Evolutionary conservation across 2,329 filamentous ascomycete genomes (phyloP).

Genomic region (Westerdykella sp.): DNA sequence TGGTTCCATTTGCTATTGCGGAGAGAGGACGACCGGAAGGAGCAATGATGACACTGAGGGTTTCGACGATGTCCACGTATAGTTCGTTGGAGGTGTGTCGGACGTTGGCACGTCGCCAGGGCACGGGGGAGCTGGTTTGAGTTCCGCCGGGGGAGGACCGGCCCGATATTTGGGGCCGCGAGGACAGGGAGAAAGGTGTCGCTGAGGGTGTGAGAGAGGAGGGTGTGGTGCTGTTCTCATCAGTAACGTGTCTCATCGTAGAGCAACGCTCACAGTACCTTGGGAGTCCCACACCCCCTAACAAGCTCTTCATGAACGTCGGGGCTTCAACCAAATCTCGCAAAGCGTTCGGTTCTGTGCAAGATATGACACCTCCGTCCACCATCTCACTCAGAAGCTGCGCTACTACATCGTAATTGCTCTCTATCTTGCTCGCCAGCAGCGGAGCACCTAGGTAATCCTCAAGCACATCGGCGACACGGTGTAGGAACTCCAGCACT

Average conservation of each 20-base stretch:
- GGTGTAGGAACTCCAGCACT: slow-evolving; percentile 89
- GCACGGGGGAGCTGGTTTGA: slow-evolving; percentile 52
- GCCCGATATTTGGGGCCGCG: slow-evolving; percentile 10
- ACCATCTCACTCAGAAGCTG: slow-evolving; percentile 95
- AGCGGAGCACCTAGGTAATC: slow-evolving; percentile 89
- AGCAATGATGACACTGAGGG: slow-evolving; percentile 77
- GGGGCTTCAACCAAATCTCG: slow-evolving; percentile 89
- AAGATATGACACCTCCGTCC: slow-evolving; percentile 81
- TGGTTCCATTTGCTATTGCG: slow-evolving; percentile 83
- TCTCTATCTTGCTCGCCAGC: slow-evolving; percentile 78
- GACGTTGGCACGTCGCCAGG: slow-evolving; percentile 88
- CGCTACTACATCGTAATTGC: slow-evolving; percentile 86
- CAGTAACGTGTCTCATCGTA: background rate
- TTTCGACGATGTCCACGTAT: slow-evolving; percentile 93
- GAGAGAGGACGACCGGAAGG: slow-evolving; percentile 83
- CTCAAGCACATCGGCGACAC: slow-evolving; percentile 85
- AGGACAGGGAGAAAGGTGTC: slow-evolving; percentile 25
- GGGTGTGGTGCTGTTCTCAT: slow-evolving; percentile 21
- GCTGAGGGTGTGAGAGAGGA: slow-evolving; percentile 23
- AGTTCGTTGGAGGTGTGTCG: slow-evolving; percentile 95
- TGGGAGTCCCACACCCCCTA: slow-evolving; percentile 81
- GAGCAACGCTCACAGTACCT: slow-evolving; percentile 44
- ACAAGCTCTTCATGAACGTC: slow-evolving; percentile 78
- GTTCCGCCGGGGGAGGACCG: slow-evolving; percentile 6
- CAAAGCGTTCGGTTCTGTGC: slow-evolving; percentile 88